Percentiles rank a stretch among this genome's conserved stretches.
Evolutionary conservation across 768 basidiomycete species (phyloP).

Genomic region (Strobilomyces dryophilus): DNA sequence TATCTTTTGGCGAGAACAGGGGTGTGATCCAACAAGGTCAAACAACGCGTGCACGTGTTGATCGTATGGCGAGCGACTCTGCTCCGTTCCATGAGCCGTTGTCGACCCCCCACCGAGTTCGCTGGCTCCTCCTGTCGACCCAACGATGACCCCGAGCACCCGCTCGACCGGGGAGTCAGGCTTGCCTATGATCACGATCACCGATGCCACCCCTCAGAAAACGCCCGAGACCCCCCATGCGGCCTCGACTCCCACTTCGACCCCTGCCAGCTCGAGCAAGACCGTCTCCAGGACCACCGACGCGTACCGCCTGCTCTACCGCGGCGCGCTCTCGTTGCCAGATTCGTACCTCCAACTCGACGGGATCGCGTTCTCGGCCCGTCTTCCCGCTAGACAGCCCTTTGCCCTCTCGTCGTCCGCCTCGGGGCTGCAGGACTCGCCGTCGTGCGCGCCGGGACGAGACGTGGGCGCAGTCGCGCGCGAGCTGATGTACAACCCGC

Average conservation of each 20-base stretch:
- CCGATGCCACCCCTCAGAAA: slow-evolving; percentile 22
- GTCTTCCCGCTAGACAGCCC: slow-evolving; percentile 29
- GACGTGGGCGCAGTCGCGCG: slow-evolving; percentile 12
- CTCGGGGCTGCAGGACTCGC: slow-evolving; percentile 22
- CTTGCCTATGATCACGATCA: slow-evolving; percentile 11
- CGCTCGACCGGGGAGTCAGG: background rate
- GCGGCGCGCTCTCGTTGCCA: slow-evolving; percentile 68
- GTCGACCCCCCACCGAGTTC: background rate
- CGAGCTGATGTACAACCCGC: slow-evolving; percentile 58
- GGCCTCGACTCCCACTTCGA: slow-evolving; percentile 5
- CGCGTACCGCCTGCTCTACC: slow-evolving; percentile 58
- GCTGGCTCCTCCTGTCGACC: background rate
- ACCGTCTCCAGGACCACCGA: background rate
- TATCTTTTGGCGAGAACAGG: no score
- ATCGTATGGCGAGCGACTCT: background rate
- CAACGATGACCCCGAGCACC: slow-evolving; percentile 1
- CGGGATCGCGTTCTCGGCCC: slow-evolving; percentile 64
- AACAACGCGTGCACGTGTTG: slow-evolving; percentile 13
- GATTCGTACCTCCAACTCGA: slow-evolving; percentile 71
- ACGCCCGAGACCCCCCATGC: background rate
- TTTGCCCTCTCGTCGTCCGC: slow-evolving; percentile 16
- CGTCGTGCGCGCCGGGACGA: slow-evolving; percentile 21
- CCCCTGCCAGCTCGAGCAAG: slow-evolving; percentile 3
- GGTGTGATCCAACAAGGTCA: background rate
- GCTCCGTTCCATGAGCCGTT: background rate